Conservation (phyloP, 2,329 filamentous ascomycete genomes). For the Botryotinia narcissicola region DNA sequence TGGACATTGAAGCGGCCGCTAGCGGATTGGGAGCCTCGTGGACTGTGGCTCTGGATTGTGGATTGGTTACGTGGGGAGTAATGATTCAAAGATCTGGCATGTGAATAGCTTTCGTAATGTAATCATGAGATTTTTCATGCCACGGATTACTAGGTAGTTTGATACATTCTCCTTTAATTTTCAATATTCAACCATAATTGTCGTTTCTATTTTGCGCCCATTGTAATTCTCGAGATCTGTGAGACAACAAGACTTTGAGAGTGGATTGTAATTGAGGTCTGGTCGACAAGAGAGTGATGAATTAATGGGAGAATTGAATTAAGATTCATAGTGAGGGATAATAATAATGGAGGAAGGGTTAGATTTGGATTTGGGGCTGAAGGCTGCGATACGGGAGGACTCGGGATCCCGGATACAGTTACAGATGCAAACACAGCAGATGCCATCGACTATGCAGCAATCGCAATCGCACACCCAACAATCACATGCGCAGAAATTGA, state of each 20-base stretch:
- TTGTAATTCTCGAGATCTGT: not conserved
- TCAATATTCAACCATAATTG: not conserved
- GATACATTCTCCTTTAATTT: not conserved
- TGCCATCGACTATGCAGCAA: not conserved
- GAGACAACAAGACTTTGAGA: not conserved
- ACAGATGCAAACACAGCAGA: not conserved
- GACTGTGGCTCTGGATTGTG: not conserved
- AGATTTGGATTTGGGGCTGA: not conserved
- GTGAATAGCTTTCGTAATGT: not conserved
- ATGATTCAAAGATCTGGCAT: slow-evolving; percentile 4
- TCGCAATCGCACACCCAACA: not conserved
- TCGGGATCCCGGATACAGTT: not conserved
- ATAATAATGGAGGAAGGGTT: not conserved
- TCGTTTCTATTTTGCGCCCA: not conserved
- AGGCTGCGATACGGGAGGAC: not conserved
- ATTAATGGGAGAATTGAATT: not conserved
- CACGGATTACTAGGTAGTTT: not conserved
- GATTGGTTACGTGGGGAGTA: not conserved
- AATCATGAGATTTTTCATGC: not conserved
- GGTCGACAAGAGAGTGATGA: not conserved
- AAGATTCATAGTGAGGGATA: not conserved
- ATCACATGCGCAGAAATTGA: slow-evolving; percentile 21
- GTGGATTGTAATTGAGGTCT: not conserved
- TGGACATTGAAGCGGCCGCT: not conserved
- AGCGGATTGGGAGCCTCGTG: not conserved